Percentiles rank a stretch among this genome's conserved stretches.
Evolutionary conservation across 2,329 filamentous ascomycete species (phyloP).

Genomic region (Dothiorella sarmentorum): DNA sequence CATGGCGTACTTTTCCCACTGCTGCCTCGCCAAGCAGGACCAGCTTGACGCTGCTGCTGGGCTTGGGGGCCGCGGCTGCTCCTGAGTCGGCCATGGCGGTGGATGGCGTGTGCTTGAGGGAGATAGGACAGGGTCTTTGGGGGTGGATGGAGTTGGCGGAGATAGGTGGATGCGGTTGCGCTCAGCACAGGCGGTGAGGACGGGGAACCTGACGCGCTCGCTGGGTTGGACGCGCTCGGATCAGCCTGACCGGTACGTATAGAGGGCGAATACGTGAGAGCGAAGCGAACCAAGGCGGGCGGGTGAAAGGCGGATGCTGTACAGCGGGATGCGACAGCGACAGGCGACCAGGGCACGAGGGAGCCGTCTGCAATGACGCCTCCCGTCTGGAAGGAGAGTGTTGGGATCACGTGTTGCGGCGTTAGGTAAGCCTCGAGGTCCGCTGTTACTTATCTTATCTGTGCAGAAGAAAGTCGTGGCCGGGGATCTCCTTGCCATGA

Average conservation of each 20-base stretch:
- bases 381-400: background rate
- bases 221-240: constrained; percentile 7
- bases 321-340: too few relatives aligned
- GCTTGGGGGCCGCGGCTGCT: constrained; percentile 69
- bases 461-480: background rate
- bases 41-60: constrained; percentile 99
- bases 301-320: background rate
- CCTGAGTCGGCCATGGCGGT: constrained; percentile 67
- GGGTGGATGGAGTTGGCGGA: constrained; percentile 11
- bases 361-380: constrained; percentile 11
- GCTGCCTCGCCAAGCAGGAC: constrained; percentile 96
- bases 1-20: constrained; percentile 79
- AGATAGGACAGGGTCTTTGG: background rate
- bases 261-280: background rate
- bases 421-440: constrained; percentile 6
- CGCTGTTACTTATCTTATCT: constrained; percentile 1
- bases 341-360: background rate
- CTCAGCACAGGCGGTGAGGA: constrained; percentile 17
- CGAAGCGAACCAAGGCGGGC: constrained; percentile 4
- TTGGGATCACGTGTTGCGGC: background rate
- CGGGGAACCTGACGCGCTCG: background rate
- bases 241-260: constrained; percentile 5
- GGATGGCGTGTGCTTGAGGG: background rate
- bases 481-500: background rate
- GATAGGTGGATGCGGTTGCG: constrained; percentile 16